These are phyloP conservation scores for Neurospora sp. DNA, from an alignment of 2,329 filamentous ascomycete species.

Conservation along the genomic window DNA sequence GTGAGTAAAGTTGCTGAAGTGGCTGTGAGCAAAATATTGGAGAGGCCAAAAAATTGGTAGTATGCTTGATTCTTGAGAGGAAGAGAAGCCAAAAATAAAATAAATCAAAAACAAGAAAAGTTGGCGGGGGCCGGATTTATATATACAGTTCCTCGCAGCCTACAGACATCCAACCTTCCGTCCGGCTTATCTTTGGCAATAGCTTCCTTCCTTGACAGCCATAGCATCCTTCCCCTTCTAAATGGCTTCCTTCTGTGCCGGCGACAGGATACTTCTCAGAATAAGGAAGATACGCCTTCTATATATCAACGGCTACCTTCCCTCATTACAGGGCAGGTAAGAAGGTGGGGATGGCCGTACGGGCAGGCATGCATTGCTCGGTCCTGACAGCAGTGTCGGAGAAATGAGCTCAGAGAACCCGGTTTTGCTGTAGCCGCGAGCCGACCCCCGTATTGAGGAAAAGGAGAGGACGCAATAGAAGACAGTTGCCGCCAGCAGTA, in stretches of 20 bases:
- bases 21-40: neutral
- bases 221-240: neutral
- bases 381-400: neutral
- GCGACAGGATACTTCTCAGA: too few relatives aligned
- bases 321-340: neutral
- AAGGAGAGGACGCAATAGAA: neutral
- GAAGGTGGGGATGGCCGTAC: neutral
- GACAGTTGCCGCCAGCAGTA: neutral
- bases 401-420: neutral
- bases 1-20: neutral
- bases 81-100: neutral
- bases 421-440: neutral
- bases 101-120: neutral
- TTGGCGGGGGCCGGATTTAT: neutral
- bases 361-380: neutral
- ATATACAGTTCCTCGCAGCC: neutral
- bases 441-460: neutral
- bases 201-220: neutral
- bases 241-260: too few relatives aligned
- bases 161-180: neutral
- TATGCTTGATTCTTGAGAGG: neutral
- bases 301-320: neutral
- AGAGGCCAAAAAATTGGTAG: neutral
- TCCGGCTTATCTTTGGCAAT: neutral
- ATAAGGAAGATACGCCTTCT: neutral